Percentiles rank a stretch among this genome's conserved stretches.
Conservation (phyloP, 495 filamentous ascomycete genomes). For the Xylaria nigripes region DNA sequence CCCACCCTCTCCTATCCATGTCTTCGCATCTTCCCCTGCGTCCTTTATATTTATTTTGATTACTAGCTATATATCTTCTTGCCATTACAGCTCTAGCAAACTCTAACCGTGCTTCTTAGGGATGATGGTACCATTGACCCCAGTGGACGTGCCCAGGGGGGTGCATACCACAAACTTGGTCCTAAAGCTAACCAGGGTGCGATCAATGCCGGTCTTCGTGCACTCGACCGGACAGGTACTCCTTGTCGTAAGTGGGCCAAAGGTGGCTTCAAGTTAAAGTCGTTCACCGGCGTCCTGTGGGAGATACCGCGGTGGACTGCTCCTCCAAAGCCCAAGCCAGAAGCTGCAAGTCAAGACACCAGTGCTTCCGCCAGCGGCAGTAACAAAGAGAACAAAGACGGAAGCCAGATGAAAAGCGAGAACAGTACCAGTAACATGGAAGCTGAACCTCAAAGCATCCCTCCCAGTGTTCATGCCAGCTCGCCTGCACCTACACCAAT, state of each 20-base stretch:
- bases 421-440: constrained; percentile 55
- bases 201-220: constrained; percentile 92
- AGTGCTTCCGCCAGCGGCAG: constrained; percentile 56
- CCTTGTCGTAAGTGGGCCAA: constrained; percentile 88
- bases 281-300: constrained; percentile 87
- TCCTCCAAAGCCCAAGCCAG: constrained; percentile 45
- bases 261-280: constrained; percentile 75
- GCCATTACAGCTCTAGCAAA: constrained; percentile 9
- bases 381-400: constrained; percentile 67
- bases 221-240: constrained; percentile 80
- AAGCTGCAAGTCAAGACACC: constrained; percentile 23
- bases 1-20: not conserved
- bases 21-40: not conserved
- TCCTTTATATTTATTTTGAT: constrained; percentile 1
- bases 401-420: constrained; percentile 62
- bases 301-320: constrained; percentile 76
- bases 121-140: constrained; percentile 54
- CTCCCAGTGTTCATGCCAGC: constrained; percentile 32
- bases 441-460: constrained; percentile 36
- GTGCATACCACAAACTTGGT: constrained; percentile 66
- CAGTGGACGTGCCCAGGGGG: constrained; percentile 26
- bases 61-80: not conserved
- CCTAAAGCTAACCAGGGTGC: constrained; percentile 97
- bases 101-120: constrained; percentile 34
- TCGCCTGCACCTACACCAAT: constrained; percentile 37